These are phyloP conservation scores for Trichoderma koningii DNA, from an alignment of 2,329 filamentous ascomycete species.

Conservation along the genomic window DNA sequence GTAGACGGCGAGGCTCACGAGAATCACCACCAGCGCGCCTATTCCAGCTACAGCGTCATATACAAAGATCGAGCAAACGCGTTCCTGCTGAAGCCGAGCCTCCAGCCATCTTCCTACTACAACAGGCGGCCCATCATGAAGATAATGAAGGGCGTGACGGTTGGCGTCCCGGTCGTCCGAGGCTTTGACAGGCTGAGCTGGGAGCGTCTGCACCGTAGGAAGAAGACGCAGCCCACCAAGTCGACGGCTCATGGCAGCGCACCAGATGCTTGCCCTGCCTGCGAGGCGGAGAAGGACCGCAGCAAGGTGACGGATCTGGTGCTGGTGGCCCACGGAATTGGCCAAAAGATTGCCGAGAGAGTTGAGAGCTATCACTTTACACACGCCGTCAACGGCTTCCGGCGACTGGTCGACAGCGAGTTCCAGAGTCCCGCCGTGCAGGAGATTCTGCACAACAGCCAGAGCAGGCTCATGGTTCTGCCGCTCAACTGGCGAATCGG, in stretches of 20 bases:
- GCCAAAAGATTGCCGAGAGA: constrained; percentile 90
- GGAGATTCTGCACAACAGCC: constrained; percentile 70
- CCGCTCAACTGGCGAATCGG: constrained; percentile 93
- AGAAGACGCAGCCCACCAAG: constrained; percentile 37
- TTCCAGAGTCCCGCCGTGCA: constrained; percentile 74
- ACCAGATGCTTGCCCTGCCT: constrained; percentile 54
- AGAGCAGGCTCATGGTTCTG: constrained; percentile 89
- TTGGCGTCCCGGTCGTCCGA: constrained; percentile 85
- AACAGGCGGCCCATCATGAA: constrained; percentile 78
- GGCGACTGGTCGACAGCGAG: constrained; percentile 83
- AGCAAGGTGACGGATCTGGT: constrained; percentile 83
- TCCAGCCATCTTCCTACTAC: constrained; percentile 83
- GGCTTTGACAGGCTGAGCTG: constrained; percentile 81
- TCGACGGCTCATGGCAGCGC: constrained; percentile 37
- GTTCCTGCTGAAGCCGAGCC: constrained; percentile 81
- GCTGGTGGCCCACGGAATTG: constrained; percentile 91
- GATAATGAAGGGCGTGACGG: constrained; percentile 77
- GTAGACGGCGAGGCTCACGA: constrained; percentile 41
- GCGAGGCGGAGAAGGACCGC: constrained; percentile 62
- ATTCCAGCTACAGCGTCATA: constrained; percentile 77
- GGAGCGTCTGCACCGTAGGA: constrained; percentile 67
- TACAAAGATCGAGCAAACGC: constrained; percentile 78
- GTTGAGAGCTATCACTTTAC: constrained; percentile 98
- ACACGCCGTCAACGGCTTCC: constrained; percentile 88
- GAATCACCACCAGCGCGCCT: constrained; percentile 57